Conservation (phyloP, 2,329 filamentous ascomycete genomes). For the Sphaerulina vaccinii region DNA sequence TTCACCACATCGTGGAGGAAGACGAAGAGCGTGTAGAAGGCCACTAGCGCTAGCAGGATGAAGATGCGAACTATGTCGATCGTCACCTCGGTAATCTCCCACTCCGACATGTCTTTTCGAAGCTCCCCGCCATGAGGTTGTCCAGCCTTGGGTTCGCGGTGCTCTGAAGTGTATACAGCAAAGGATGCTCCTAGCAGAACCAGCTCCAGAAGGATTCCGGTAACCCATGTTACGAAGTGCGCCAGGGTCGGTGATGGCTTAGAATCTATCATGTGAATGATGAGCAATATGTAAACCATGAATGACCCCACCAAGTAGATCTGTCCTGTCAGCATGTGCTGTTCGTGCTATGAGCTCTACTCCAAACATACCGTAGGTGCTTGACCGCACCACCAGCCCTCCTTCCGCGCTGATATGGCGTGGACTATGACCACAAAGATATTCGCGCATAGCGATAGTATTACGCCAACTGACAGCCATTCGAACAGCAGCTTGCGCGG, state of each 20-base stretch:
- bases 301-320: conserved; percentile 81
- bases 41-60: conserved; percentile 59
- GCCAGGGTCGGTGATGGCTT: conserved; percentile 75
- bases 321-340: conserved; percentile 48
- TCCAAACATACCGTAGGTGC: conserved; percentile 63
- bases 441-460: conserved; percentile 74
- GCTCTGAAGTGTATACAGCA: conserved; percentile 65
- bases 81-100: conserved; percentile 65
- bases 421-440: conserved; percentile 71
- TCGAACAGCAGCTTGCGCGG: conserved; percentile 70
- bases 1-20: conserved; percentile 38
- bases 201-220: conserved; percentile 70
- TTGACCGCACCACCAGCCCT: conserved; percentile 81
- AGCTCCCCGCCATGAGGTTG: conserved; percentile 40
- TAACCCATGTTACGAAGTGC: conserved; percentile 76
- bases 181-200: conserved; percentile 69
- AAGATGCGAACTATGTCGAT: conserved; percentile 68
- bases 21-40: conserved; percentile 60
- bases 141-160: conserved; percentile 61
- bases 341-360: conserved; percentile 1
- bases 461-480: conserved; percentile 68
- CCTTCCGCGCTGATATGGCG: conserved; percentile 63
- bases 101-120: conserved; percentile 49
- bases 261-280: conserved; percentile 83
- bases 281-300: conserved; percentile 81